phyloP scores from a whole-genome alignment of 1,284 basidiomycete genomes.

The Trichosporon inkin region DNA sequence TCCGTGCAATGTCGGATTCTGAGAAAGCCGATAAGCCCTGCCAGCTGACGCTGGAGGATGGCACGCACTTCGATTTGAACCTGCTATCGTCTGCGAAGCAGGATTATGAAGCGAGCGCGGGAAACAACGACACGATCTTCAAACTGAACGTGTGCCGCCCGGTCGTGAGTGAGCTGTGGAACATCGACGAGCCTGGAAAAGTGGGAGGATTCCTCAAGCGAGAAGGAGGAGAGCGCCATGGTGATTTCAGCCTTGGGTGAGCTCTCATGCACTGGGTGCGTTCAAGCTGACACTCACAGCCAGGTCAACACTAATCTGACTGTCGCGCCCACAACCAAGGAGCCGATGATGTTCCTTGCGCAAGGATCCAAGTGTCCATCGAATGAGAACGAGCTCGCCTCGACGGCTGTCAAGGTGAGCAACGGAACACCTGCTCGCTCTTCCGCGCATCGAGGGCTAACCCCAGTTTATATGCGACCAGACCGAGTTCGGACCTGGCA shows the following conservation, averaged over 20 bases:
- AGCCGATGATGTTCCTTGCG: constrained; percentile 41
- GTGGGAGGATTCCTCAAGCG: constrained; percentile 42
- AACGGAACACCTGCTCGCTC: background rate
- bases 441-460: background rate
- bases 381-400: constrained; percentile 33
- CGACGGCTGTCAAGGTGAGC: constrained; percentile 43
- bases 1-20: background rate
- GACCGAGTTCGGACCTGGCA: constrained; percentile 41
- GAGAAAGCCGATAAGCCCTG: constrained; percentile 26
- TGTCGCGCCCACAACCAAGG: constrained; percentile 37
- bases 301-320: constrained; percentile 32
- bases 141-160: constrained; percentile 48
- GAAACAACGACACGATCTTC: constrained; percentile 27
- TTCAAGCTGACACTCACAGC: constrained; percentile 11
- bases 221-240: constrained; percentile 28
- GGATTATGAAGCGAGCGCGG: constrained; percentile 39
- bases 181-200: constrained; percentile 38
- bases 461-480: constrained; percentile 45
- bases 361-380: constrained; percentile 40
- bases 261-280: constrained; percentile 14
- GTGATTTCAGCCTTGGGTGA: constrained; percentile 42
- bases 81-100: constrained; percentile 32
- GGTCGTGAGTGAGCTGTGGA: constrained; percentile 45
- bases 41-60: constrained; percentile 43
- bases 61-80: constrained; percentile 47